Base-by-base conservation (phyloP, 176 grass and related monocot species). In the Aegilops tauschii region DNA sequence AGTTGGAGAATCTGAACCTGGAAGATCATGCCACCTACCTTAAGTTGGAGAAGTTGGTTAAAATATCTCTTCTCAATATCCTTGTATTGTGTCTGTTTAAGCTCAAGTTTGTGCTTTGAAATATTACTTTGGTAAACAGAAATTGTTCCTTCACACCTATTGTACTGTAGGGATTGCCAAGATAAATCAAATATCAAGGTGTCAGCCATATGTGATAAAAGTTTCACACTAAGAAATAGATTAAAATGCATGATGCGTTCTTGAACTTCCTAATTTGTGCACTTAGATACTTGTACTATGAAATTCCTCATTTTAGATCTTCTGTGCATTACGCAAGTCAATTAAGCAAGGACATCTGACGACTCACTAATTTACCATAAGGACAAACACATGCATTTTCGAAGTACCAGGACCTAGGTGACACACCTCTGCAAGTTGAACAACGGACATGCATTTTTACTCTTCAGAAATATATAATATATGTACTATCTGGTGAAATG, bases 41-140 rank as follows among this genome's bases (percentile, higher is more conserved):
- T 95, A 81, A 98, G 95, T 89, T 98, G 95, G 80, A 98, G 90
- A 85, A 98, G 86, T 89, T 98, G 93, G 66, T 92, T 98, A 86
- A 88, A 86, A 73, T 98, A 93, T 80, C 93, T 79, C 64, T 89
- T 92, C 69, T 98, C 95, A 5, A 98, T 95, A 68, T 95, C 95
- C 68, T 98, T 98, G 71, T 98, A 98, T 67, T 98, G 95, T 62
- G 88, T 73, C 68, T 95, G 95, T 85, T 98, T 98, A 83, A 98
- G 93, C 76, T 98, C 93, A 83, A 95, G 77, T 50, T 95, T 98
- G 81, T 98, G 80, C 80, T 90, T 95, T 83, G 90, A 93, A 87
- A 95, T 93, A 76, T 98, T 98, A 87, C 88, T 98, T 84, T 92
- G 87, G 84, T 95, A 98, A 30, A 98, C 93, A 69, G 93, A 90